Evolutionary conservation across 805 yeast species (phyloP).

Genomic region (Saccharomycopsis sp.): DNA sequence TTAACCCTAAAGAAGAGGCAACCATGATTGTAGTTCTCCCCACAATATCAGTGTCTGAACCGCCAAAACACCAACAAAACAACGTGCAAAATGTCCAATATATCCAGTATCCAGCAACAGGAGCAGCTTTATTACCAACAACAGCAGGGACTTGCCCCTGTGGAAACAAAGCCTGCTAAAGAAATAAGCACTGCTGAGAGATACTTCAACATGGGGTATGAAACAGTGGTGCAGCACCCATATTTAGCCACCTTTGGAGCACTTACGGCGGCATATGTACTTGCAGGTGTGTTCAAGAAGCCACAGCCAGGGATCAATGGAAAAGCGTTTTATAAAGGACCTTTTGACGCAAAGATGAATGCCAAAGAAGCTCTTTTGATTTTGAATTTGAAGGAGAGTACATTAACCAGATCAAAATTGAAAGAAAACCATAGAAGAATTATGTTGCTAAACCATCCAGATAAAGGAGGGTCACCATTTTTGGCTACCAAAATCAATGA

Average conservation of each 20-base stretch:
- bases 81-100: neutral
- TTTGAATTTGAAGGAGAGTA: slow-evolving; percentile 65
- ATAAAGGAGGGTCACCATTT: slow-evolving; percentile 87
- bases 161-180: slow-evolving; percentile 16
- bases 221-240: slow-evolving; percentile 71
- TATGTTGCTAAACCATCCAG: slow-evolving; percentile 90
- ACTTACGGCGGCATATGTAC: slow-evolving; percentile 53
- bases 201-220: slow-evolving; percentile 55
- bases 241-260: slow-evolving; percentile 65
- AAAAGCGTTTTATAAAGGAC: slow-evolving; percentile 72
- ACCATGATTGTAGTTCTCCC: too few species aligned
- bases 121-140: neutral
- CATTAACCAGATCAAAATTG: slow-evolving; percentile 53
- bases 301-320: slow-evolving; percentile 61
- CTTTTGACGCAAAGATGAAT: slow-evolving; percentile 87
- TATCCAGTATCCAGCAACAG: neutral
- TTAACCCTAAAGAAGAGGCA: too few species aligned
- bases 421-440: slow-evolving; percentile 77
- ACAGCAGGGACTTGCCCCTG: neutral
- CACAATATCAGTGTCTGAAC: too few species aligned
- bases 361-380: slow-evolving; percentile 85
- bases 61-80: too few species aligned
- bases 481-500: slow-evolving; percentile 89
- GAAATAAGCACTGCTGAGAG: slow-evolving; percentile 43
- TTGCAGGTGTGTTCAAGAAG: slow-evolving; percentile 62